Evolutionary conservation across 1,139 yeast species (phyloP).

Genomic region (Kluyveromyces sp.): DNA sequence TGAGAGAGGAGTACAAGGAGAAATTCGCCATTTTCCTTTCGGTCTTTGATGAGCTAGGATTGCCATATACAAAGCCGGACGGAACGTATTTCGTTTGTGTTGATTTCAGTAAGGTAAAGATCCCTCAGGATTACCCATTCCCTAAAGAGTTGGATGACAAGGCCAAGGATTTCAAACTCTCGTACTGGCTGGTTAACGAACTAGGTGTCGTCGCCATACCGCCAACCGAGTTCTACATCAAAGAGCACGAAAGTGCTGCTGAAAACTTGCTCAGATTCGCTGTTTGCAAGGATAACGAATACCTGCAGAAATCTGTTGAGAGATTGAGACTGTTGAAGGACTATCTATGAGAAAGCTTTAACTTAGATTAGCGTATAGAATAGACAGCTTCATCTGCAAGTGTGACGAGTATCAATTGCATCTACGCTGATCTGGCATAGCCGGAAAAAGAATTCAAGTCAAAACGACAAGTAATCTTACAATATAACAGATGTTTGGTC

Average conservation of each 20-base stretch:
- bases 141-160: constrained; percentile 63
- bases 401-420: too few species aligned
- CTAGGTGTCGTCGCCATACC: constrained; percentile 95
- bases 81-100: constrained; percentile 92
- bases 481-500: too few species aligned
- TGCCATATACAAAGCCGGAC: constrained; percentile 84
- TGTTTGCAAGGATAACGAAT: constrained; percentile 83
- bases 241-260: constrained; percentile 64
- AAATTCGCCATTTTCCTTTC: constrained; percentile 67
- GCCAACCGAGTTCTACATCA: constrained; percentile 82
- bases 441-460: too few species aligned
- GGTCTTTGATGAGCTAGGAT: constrained; percentile 76
- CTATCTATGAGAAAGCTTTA: constrained; percentile 36
- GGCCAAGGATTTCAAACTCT: constrained; percentile 79
- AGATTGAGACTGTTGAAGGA: constrained; percentile 65
- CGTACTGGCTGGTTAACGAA: constrained; percentile 89
- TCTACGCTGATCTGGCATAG: too few species aligned
- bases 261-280: constrained; percentile 89
- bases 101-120: constrained; percentile 71
- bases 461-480: too few species aligned
- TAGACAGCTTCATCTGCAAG: not conserved
- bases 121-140: constrained; percentile 64
- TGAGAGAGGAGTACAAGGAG: constrained; percentile 56
- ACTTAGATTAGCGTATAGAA: not conserved
- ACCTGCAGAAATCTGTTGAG: constrained; percentile 73